Base-by-base conservation (phyloP, 768 basidiomycete genomes). In the Gloeopeniophorella convolvens region DNA sequence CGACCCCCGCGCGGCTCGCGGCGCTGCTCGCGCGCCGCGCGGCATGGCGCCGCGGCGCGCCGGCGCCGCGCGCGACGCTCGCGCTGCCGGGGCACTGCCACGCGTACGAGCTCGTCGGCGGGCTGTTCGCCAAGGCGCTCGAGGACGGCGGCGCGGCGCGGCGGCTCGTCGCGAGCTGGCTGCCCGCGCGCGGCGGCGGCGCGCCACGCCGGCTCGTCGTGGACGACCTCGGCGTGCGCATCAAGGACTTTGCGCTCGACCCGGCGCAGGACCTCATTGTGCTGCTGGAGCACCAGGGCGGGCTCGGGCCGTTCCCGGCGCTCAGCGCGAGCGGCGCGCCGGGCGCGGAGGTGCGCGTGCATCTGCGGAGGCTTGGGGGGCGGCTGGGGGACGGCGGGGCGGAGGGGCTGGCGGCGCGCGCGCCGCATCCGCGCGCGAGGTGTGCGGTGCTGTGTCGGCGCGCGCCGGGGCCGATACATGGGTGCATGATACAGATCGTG, bases 211-310 rank as follows among this genome's bases (percentile, higher is more conserved):
- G 40, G 18, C 52, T 67, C 28, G 55, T 66, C 1, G 54, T 61
- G 15, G 61, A 65, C 1, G 67, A 77, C 24, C 35, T 80, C 0
- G 71, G 68, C 1, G 37, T 78, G 7, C 50, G 62, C 8, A 68
- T 72, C 32, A 68, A 76, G 36, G 82, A 83, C 58, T 80, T 83
- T 51, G 79, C 78, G 0, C 75, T 83, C n/a, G 82, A 83, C 56
- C 80, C 82, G 1, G 72, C 77, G 4, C 82, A 83, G 60, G 79
- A 83, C 55, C 58, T 83, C 39, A 65, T 82, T 31, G 70, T 75
- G 7, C 60, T 77, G 13, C 62, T 79, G n/a, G 57, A 62, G 11
- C 49, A 52, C 18, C 41, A 34, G 1, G 30, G 39, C 10, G 40
- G 24, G 1, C 21, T 11, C 16, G 36, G 42, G 4, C 50, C 43